Base-by-base conservation (phyloP, 306 rosid species). In the Biancaea sappan region DNA sequence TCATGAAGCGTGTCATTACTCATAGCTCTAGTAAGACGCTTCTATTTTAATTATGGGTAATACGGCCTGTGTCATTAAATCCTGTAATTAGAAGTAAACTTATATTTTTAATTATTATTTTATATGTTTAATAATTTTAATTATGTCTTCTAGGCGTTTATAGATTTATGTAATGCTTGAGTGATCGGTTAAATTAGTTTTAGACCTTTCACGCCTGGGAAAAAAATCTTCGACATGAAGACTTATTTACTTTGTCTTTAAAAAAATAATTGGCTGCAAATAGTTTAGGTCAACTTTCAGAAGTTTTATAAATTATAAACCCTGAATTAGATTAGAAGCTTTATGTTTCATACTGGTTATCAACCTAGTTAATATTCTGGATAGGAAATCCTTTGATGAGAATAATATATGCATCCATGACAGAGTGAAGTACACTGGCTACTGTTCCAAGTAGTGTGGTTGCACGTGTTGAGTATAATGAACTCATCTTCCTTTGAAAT, bases 381-480 rank as follows among this genome's bases (percentile, higher is more conserved):
- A 48, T 71, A 51, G 72, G 24, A 60, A 75, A 81, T 81, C 79
- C 56, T 78, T 52, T 59, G 26, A 46, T 59, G 61, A 43, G 74
- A 31, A 64, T 40, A 25, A 62, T 38, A 52, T 16, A 74, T 40
- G 5, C 37, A 56, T 71, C 37, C 32, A 10, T 71, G 77, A 31
- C 84, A 60, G 77, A 76, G 64, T 19, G 51, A 67, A 72, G 86
- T 73, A 76, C 84, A 76, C 69, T 37, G 62, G 26, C 79, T 77
- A 57, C 41, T 46, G 59, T 67, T 77, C 79, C 71, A 79, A 66
- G 83, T 73, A 77, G 78, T 73, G 81, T 79, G 78, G 80, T 73
- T 72, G 78, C 86, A 75, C 78, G 82, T 84, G 84, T 79, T 66
- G n/a, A 35, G 50, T 18, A 56, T 40, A 60, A 48, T 54, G 38